Conservation (phyloP, 768 basidiomycete species). For the Tulasnella sp. region DNA sequence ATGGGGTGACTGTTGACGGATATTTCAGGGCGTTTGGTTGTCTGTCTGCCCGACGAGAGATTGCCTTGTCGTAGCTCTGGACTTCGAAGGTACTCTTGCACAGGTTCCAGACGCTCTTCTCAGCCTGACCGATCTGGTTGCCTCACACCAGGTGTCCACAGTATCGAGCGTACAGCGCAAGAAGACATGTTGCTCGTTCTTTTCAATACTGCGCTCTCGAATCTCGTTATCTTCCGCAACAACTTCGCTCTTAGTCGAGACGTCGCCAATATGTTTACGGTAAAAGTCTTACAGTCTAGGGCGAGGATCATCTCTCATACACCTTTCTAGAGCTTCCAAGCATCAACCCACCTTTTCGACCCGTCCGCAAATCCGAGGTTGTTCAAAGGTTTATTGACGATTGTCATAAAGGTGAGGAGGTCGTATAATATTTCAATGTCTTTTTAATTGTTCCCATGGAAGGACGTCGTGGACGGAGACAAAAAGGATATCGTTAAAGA, state of each 20-base stretch:
- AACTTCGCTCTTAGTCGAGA: conserved; percentile 52
- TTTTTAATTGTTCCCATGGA: neutral
- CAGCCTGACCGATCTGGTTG: neutral
- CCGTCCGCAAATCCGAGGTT: conserved; percentile 45
- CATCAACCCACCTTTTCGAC: conserved; percentile 34
- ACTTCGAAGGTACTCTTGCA: conserved; percentile 46
- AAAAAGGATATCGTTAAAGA: conserved; percentile 46
- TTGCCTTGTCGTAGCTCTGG: conserved; percentile 43
- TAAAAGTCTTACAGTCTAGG: conserved; percentile 27
- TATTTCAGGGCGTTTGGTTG: conserved; percentile 47
- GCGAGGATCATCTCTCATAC: neutral
- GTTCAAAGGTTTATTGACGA: conserved; percentile 46
- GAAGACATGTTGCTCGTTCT: conserved; percentile 52
- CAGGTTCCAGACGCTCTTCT: neutral
- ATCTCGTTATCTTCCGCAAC: conserved; percentile 47
- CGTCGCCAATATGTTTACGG: conserved; percentile 44
- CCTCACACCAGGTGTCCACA: conserved; percentile 37
- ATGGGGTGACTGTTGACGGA: conserved; percentile 18
- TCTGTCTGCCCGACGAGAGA: conserved; percentile 50
- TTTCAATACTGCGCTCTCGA: conserved; percentile 56
- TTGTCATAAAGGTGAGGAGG: conserved; percentile 45
- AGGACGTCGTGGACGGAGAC: conserved; percentile 57
- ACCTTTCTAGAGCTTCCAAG: conserved; percentile 16
- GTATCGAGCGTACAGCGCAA: conserved; percentile 50
- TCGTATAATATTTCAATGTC: neutral